Conservation (phyloP, 176 grass and related monocot genomes). For the Eleusine coracana region DNA sequence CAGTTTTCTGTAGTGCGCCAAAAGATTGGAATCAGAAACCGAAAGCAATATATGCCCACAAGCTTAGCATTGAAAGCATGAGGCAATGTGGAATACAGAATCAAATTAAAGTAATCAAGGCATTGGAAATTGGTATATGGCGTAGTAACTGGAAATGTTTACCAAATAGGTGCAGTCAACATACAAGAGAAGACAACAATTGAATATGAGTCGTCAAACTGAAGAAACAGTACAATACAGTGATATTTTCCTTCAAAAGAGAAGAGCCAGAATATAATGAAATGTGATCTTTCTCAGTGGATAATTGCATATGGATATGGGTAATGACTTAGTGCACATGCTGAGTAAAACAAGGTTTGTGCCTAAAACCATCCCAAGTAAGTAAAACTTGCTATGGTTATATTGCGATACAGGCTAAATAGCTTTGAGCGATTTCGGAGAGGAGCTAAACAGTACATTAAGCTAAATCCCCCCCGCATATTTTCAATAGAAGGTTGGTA, state of each 20-base stretch:
- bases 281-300: conserved; percentile 10
- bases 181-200: not conserved
- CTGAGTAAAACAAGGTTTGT: not conserved
- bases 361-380: not conserved
- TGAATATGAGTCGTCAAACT: not conserved
- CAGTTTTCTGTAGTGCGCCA: conserved; percentile 50
- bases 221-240: not conserved
- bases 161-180: not conserved
- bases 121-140: not conserved
- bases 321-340: not conserved
- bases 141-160: not conserved
- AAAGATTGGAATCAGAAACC: conserved; percentile 21
- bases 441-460: not conserved
- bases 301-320: conserved; percentile 6
- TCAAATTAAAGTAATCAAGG: not conserved
- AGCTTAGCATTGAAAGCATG: not conserved
- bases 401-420: not conserved
- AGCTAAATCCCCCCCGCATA: not conserved
- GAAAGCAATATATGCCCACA: not conserved
- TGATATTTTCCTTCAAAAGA: not conserved
- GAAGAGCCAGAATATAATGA: not conserved
- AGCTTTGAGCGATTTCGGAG: not conserved
- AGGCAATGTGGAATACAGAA: not conserved
- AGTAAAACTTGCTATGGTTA: conserved; percentile 3
- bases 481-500: not conserved